Base-by-base conservation (phyloP, 2,329 filamentous ascomycete species). In the Elsinoe perseae region DNA sequence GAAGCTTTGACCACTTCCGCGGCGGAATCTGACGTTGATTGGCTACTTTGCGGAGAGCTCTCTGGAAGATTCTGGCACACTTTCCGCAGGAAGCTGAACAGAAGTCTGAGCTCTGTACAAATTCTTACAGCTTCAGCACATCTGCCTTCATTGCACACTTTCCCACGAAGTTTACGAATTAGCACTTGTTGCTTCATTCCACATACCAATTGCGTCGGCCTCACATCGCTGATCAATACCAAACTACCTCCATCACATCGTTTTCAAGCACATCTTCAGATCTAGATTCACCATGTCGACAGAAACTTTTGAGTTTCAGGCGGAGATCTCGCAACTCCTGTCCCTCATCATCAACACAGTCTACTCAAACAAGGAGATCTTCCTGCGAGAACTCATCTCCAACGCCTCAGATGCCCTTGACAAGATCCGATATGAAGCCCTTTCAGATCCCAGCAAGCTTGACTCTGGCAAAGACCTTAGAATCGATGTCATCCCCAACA, bases 301-400 rank as follows among this genome's bases (percentile, higher is more conserved):
- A 65, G 91, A 97, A 82, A 96, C 91, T 67, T 98, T 98, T 80
- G 92, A 97, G 87, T 98, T 97, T 82, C 93, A 98, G 87, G 93
- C 93, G 87, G 93, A 98, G 88, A 98, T 98, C 75, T 97, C 92
- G 87, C 93, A 98, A 89, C 89, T 98, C 65, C 87, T 98, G 73
- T 90, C 86, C 67, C 88, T 98, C 75, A 98, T 98, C 79, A 98
- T 98, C 84, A 98, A 98, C 88, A 97, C 93, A 65, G 93, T 98
- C 80, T 98, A 97, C 84, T 96, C 91, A 68, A 98, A 98, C 87
- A 98, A 98, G 84, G 93, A 97, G 80, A 97, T 98, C 74, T 98
- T 98, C 86, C 80, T 98, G 70, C 82, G 93, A 86, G 93, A 98
- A 80, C 74, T 98, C 69, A 89, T 98, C 72, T 97, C 93, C 79